A percentile compares a stretch with the other conserved stretches of the same genome.
Conservation (phyloP, 331 rosid genomes). For the Malus hybrid region DNA sequence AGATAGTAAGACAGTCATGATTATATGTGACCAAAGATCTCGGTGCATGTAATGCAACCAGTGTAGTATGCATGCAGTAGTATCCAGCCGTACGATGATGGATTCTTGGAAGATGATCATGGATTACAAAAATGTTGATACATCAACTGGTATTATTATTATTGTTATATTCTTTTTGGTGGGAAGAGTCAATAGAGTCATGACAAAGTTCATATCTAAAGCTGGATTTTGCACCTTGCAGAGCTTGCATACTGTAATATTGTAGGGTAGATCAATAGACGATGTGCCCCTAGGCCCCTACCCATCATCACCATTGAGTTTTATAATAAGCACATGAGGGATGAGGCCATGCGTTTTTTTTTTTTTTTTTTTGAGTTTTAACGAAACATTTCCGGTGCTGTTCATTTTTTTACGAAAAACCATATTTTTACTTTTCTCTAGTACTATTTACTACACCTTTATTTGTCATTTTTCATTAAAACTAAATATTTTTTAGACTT, state of each 20-base stretch:
- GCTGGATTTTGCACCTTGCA: conserved; percentile 6
- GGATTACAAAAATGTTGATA: background rate
- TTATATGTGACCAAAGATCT: background rate
- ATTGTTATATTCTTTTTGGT: conserved; percentile 2
- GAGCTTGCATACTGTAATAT: background rate
- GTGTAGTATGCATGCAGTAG: background rate
- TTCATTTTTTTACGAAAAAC: no score
- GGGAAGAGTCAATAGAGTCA: conserved; percentile 20
- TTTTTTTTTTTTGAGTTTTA: no score
- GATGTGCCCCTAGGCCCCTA: background rate
- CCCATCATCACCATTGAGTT: background rate
- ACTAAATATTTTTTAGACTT: no score
- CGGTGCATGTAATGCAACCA: background rate
- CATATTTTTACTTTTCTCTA: no score
- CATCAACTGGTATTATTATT: no score
- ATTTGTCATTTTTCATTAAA: no score
- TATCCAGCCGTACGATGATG: conserved; percentile 12
- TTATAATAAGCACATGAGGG: background rate
- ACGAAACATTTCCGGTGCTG: no score
- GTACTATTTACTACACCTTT: no score
- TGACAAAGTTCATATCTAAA: conserved; percentile 22
- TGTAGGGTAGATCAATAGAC: background rate
- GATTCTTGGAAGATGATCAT: conserved; percentile 9
- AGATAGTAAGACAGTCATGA: background rate
- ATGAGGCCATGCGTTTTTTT: no score